Evolutionary conservation across 441 rosid genomes (phyloP), one percentile per base, ranked within the genome.

Genomic region (Pelargonium myrrhifolium): DNA sequence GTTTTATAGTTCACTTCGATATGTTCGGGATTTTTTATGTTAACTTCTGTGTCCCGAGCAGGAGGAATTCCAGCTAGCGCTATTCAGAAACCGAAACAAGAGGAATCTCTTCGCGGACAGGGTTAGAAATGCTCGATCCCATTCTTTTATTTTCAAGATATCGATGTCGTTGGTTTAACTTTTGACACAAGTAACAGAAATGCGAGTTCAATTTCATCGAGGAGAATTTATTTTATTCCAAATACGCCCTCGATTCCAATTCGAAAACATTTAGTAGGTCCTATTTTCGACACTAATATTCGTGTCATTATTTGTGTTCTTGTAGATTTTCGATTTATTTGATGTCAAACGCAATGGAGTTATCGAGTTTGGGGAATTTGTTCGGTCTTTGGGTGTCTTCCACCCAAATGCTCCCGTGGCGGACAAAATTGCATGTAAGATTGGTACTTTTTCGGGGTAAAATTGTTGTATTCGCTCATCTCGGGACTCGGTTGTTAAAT

Each of bases 331-430:
- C 61, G 89, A 87, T 79, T 71, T 93, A 47, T 92, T 92, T 67
- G 98, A 93, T 84, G 65, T 90, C 75, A 93, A 93, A 80, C 83
- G 84, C 74, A 93, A 90, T 81, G 97, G 98, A 61, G 98, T 88
- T n/a, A 87, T 93, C 0, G 92, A 87, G 59, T 93, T 88, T 62
- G 97, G 93, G 2, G 98, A 90, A 68, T 90, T 93, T 55, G 93
- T 93, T 43, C 82, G 97, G 76, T 88, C 96, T 12, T 72, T 92
- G 10, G 83, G 88, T 6, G 77, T 89, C 47, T 92, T 92, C 70
- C 98, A 89, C 76, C 96, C 96, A 28, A 74, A 74, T 68, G 88
- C 98, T 62, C 84, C 81, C 0, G 73, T 82, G 5, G 86, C 74
- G 11, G 92, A 87, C 12, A 92, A 92, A 80, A 79, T 81, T 17